A percentile compares a stretch with the other conserved stretches of the same genome.
phyloP scores from a whole-genome alignment of 768 basidiomycete species.

The Mrakia gelida region DNA sequence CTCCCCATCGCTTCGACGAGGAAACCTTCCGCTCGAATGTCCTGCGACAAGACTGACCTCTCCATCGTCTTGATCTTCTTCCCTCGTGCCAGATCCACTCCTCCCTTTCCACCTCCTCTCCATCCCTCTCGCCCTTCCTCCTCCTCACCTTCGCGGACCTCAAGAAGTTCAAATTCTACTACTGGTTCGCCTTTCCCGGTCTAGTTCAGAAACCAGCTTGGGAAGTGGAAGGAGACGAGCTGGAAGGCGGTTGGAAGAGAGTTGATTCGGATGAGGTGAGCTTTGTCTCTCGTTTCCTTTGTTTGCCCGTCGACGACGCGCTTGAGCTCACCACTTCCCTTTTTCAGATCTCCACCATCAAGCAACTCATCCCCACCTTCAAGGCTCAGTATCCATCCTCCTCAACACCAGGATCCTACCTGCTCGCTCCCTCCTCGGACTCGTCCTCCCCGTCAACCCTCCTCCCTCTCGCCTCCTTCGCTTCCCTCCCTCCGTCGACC shows the following conservation, averaged over 20 bases:
- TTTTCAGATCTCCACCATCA: conserved; percentile 9
- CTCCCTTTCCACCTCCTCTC: conserved; percentile 50
- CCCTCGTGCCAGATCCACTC: conserved; percentile 38
- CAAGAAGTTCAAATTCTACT: conserved; percentile 96
- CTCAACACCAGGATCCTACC: conserved; percentile 9
- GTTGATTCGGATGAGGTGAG: conserved; percentile 45
- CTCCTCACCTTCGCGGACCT: conserved; percentile 93
- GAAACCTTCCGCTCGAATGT: background rate
- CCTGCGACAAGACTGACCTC: background rate
- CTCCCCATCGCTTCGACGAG: too few species aligned
- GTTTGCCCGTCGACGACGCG: too few species aligned
- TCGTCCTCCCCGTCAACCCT: background rate
- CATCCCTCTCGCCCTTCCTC: conserved; percentile 56
- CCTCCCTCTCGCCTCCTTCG: conserved; percentile 13
- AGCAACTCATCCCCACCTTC: conserved; percentile 2
- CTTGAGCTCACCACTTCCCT: background rate
- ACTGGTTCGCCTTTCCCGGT: conserved; percentile 97
- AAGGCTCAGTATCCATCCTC: background rate
- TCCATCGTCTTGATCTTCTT: background rate
- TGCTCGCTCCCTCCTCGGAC: background rate
- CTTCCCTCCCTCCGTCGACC: conserved; percentile 19
- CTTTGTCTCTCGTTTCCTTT: background rate
- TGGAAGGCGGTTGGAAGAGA: conserved; percentile 55
- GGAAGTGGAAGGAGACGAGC: conserved; percentile 67
- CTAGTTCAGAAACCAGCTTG: conserved; percentile 84